Percentiles rank a stretch among this genome's conserved stretches.
Evolutionary conservation across 805 yeast species (phyloP).

Genomic region (Saccharomyces mikatae): DNA sequence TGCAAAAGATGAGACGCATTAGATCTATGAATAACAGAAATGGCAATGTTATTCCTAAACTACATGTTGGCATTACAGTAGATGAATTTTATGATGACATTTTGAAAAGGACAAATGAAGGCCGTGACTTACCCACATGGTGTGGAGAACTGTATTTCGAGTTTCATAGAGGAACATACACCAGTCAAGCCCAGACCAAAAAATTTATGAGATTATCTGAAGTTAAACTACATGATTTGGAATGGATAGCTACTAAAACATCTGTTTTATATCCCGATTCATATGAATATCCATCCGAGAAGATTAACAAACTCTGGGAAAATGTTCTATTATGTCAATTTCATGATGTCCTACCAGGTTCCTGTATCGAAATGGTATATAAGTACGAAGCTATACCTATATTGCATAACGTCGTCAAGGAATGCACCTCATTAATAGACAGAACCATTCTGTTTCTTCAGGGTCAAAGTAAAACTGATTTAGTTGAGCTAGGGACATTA

Average conservation of each 20-base stretch:
- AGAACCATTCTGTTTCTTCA: background rate
- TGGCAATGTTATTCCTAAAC: constrained; percentile 66
- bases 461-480: background rate
- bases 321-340: constrained; percentile 84
- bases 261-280: constrained; percentile 41
- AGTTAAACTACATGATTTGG: constrained; percentile 74
- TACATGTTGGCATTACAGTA: constrained; percentile 64
- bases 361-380: constrained; percentile 90
- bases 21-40: constrained; percentile 79
- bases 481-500: constrained; percentile 40
- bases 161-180: constrained; percentile 94
- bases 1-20: constrained; percentile 85
- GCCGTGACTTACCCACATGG: constrained; percentile 73
- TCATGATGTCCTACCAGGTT: constrained; percentile 97
- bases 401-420: constrained; percentile 48
- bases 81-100: constrained; percentile 70
- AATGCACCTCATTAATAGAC: constrained; percentile 44
- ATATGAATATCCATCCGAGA: constrained; percentile 64
- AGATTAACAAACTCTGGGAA: constrained; percentile 75
- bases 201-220: constrained; percentile 72
- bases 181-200: constrained; percentile 85
- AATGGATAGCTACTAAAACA: constrained; percentile 69
- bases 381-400: constrained; percentile 79
- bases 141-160: constrained; percentile 89
- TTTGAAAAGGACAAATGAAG: constrained; percentile 53